Evolutionary conservation across 2,329 filamentous ascomycete species (phyloP), one percentile per base, ranked within the genome.

Genomic region (Botrytis fragariae): DNA sequence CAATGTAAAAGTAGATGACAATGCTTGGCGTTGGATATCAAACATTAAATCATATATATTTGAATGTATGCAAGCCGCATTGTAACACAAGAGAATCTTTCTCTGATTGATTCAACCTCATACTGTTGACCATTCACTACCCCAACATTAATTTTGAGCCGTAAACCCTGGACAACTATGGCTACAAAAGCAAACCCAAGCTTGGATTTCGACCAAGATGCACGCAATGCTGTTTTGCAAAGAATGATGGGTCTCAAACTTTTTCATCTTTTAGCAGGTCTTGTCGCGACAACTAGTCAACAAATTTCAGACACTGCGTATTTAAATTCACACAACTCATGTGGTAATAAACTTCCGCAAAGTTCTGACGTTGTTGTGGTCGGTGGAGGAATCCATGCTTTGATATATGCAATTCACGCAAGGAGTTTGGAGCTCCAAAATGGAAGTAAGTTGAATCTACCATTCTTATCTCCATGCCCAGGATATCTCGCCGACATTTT

Each of bases 321-420:
- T 45, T 29, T 72, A 20, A 72, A 72, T 18, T 44, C 45, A 29
- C 59, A 44, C n/a, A 67, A 72, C 25, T 29, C 25, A 29, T 35
- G 35, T 57, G 44, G 61, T 16, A 59, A 61, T 14, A 60, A 75
- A 12, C 37, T 75, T 12, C 75, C 77, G 7, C n/a, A 42, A 37
- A 69, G 59, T 12, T 74, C 77, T 20, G 78, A 79, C 74, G 77
- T 79, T 6, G 76, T 79, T 22, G 74, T 79, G 29, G 74, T 73
- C 6, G 78, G 78, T 16, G 77, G 69, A 64, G 78, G 78, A 35
- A 78, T 79, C 32, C 76, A 78, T 63, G 73, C 72, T 10, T 72
- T 79, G 18, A 78, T 79, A 35, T 79, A 78, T 71, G 76, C 77
- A 14, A 79, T 78, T 59, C 77, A 79, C 45, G 63, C 73, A 9